These are phyloP conservation scores for Linnemannia exigua DNA, from an alignment of 192 early-diverging fungal genomes.

Conservation along the genomic window DNA sequence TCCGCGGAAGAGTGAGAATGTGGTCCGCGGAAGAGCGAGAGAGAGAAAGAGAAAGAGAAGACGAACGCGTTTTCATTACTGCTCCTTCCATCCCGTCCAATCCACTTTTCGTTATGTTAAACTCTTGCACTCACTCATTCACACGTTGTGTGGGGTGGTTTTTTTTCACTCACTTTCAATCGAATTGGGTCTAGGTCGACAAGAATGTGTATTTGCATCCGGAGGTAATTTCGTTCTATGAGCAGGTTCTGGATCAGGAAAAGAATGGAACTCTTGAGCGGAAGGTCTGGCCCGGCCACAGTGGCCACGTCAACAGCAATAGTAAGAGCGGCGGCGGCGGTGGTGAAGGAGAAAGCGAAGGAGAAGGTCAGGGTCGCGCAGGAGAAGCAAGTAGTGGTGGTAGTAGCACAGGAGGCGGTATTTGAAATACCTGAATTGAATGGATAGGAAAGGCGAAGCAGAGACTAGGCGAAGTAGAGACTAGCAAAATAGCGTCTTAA, in stretches of 20 bases:
- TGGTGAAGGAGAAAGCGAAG: background rate
- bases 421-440: background rate
- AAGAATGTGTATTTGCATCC: conserved; percentile 34
- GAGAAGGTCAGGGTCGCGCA: background rate
- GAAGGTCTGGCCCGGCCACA: conserved; percentile 16
- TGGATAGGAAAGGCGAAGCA: background rate
- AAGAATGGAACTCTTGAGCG: conserved; percentile 1
- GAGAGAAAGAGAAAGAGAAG: background rate
- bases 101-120: too few species aligned
- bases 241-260: conserved; percentile 39
- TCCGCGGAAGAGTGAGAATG: background rate
- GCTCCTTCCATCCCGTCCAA: background rate
- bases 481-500: background rate
- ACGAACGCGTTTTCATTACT: background rate
- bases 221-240: conserved; percentile 36
- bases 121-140: background rate
- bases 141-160: background rate
- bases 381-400: background rate
- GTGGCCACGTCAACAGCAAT: background rate
- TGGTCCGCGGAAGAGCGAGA: background rate
- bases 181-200: conserved; percentile 34
- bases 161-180: background rate
- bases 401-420: background rate
- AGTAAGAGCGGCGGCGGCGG: background rate
- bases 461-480: background rate